Evolutionary conservation across 768 basidiomycete genomes (phyloP), one percentile per base, ranked within the genome.

Genomic region (Suillus fuscotomentosus): DNA sequence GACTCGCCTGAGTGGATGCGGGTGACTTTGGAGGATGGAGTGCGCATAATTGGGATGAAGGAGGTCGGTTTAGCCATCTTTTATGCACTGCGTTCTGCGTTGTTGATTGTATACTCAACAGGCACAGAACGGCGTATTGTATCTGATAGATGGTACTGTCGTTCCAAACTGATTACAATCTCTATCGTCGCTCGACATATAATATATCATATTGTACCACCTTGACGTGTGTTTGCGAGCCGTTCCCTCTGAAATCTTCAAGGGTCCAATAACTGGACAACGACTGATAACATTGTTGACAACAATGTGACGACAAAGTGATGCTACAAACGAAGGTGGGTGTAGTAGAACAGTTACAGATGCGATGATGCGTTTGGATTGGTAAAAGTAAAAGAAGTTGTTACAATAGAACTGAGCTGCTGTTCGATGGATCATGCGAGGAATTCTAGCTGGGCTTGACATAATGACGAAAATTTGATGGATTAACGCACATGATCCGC

Each of bases 21-120:
- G 47, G 84, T 89, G 8, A 80, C 81, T 0, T 69, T 94, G 14
- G 84, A 88, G 61, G 82, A 81, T 45, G 82, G 82, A 14, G 74
- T 85, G 10, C 82, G 74, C 47, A 88, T 95, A 48, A 67, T 85
- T 24, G 81, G 72, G 1, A 85, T 80, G 82, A 88, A 84, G 72
- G 82, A 89, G 83, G 93, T 91, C 59, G 60, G 80, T 43, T 20
- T 8, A 8, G 3, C 36, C 14, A 4, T 63, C 14, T 27, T 50
- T 50, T 9, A 17, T 27, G 8, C 13, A 48, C 13, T 48, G 22
- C 13, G 24, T 27, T 50, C 3, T 5, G 8, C 7, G 3, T 60
- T 59, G 53, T 64, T 47, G 71, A 61, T 2, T 24, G 1, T 15
- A n/a, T 24, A 47, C 14, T 5, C 31, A 24, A 15, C 60, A 83